Evolutionary conservation across 345 rosid species (phyloP).

Genomic region (Gossypium bickii): DNA sequence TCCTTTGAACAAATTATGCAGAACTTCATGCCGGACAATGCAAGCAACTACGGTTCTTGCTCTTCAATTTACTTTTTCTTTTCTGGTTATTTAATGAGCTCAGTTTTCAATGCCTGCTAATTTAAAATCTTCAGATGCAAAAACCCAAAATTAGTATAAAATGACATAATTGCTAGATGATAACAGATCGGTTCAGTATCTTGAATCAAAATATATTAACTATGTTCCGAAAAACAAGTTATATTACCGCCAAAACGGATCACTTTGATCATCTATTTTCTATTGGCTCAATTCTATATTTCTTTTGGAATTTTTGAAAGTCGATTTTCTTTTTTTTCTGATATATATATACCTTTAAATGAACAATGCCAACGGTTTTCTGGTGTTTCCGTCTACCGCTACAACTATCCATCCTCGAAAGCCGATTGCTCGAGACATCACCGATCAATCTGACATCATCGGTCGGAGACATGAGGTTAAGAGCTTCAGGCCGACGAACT

Average conservation of each 20-base stretch:
- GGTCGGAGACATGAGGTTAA: constrained; percentile 36
- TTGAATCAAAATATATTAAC: constrained; percentile 23
- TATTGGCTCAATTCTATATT: neutral
- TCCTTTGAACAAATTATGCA: constrained; percentile 9
- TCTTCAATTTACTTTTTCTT: neutral
- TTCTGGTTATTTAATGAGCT: constrained; percentile 12
- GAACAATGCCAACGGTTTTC: constrained; percentile 78
- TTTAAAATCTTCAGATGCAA: neutral
- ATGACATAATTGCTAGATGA: constrained; percentile 21
- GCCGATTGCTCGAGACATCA: constrained; percentile 49
- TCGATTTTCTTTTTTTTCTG: neutral
- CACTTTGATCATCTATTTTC: neutral
- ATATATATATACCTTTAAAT: constrained; percentile 56
- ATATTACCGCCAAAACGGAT: constrained; percentile 25
- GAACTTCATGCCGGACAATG: constrained; percentile 28
- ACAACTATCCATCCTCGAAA: constrained; percentile 49
- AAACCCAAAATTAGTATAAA: constrained; percentile 8
- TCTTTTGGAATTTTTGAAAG: neutral
- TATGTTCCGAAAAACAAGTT: neutral
- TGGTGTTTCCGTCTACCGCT: constrained; percentile 55
- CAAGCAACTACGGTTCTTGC: constrained; percentile 28
- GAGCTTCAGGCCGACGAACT: constrained; percentile 63
- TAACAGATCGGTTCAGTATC: constrained; percentile 12
- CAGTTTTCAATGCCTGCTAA: constrained; percentile 36
- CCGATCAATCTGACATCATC: constrained; percentile 83